These are phyloP conservation scores for Sherardia arvensis DNA, from an alignment of 257 asterid genomes.

Conservation along the genomic window DNA sequence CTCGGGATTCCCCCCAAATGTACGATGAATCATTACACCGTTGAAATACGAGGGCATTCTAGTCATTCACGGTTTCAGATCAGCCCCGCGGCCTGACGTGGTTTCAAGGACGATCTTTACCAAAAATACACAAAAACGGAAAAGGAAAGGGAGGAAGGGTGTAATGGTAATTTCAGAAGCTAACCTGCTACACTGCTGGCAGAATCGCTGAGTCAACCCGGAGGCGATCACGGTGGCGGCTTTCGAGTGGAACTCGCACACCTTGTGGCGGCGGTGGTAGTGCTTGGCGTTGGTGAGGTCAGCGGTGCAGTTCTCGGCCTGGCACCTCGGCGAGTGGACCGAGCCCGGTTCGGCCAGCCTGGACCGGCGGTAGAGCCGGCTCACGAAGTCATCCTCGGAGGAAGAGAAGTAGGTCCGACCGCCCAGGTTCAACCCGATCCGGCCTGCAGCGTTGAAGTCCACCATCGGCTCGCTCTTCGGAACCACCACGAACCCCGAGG, in stretches of 20 bases:
- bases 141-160: constrained; percentile 15
- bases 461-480: constrained; percentile 71
- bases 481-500: constrained; percentile 45
- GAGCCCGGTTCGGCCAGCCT: constrained; percentile 66
- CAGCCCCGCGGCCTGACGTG: not conserved
- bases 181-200: constrained; percentile 99
- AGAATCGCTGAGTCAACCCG: constrained; percentile 95
- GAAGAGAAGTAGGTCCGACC: constrained; percentile 88
- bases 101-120: not conserved
- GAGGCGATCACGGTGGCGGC: constrained; percentile 86
- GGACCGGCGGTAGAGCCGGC: constrained; percentile 92
- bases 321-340: constrained; percentile 67
- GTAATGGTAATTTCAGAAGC: constrained; percentile 16
- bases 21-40: constrained; percentile 38
- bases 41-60: constrained; percentile 21
- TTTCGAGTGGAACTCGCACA: constrained; percentile 94
- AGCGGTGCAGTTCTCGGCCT: constrained; percentile 91
- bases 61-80: constrained; percentile 11
- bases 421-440: constrained; percentile 81
- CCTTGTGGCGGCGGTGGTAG: constrained; percentile 99
- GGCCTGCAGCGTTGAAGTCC: constrained; percentile 25
- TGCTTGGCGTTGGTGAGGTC: constrained; percentile 86
- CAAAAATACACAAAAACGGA: not conserved
- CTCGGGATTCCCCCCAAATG: constrained; percentile 63
- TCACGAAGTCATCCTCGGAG: constrained; percentile 84